Evolutionary conservation across 345 rosid genomes (phyloP).

Genomic region (Angophora floribunda): DNA sequence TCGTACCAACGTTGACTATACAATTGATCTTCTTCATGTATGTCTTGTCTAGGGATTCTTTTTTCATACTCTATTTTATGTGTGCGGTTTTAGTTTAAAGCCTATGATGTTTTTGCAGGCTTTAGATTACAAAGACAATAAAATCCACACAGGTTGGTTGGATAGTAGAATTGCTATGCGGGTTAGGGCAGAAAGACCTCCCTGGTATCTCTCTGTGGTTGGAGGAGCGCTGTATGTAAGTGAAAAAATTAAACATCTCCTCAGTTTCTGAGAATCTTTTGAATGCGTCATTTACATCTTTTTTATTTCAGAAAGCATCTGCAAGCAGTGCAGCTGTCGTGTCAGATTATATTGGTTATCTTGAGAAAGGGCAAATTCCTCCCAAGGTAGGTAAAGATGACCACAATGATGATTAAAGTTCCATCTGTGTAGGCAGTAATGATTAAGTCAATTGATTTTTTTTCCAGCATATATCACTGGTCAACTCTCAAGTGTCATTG

Average conservation of each 20-base stretch:
- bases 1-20: slow-evolving; percentile 94
- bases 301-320: slow-evolving; percentile 76
- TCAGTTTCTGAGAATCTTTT: not conserved
- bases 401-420: not conserved
- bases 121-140: slow-evolving; percentile 90
- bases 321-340: slow-evolving; percentile 94
- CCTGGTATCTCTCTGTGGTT: slow-evolving; percentile 99
- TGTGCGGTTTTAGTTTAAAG: not conserved
- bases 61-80: not conserved
- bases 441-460: not conserved
- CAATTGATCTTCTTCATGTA: slow-evolving; percentile 96
- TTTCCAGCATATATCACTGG: slow-evolving; percentile 89
- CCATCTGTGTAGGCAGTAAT: not conserved
- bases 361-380: slow-evolving; percentile 99
- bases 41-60: not conserved
- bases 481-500: slow-evolving; percentile 90
- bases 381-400: slow-evolving; percentile 61
- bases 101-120: slow-evolving; percentile 41
- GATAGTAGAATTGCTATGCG: slow-evolving; percentile 99
- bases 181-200: slow-evolving; percentile 98
- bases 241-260: not conserved
- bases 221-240: slow-evolving; percentile 98
- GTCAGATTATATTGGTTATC: slow-evolving; percentile 95
- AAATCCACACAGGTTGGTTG: slow-evolving; percentile 99
- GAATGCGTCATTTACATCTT: not conserved